Evolutionary conservation across 1,284 basidiomycete genomes (phyloP), one percentile per base, ranked within the genome.

Genomic region (Cryptococcus maquisensis): DNA sequence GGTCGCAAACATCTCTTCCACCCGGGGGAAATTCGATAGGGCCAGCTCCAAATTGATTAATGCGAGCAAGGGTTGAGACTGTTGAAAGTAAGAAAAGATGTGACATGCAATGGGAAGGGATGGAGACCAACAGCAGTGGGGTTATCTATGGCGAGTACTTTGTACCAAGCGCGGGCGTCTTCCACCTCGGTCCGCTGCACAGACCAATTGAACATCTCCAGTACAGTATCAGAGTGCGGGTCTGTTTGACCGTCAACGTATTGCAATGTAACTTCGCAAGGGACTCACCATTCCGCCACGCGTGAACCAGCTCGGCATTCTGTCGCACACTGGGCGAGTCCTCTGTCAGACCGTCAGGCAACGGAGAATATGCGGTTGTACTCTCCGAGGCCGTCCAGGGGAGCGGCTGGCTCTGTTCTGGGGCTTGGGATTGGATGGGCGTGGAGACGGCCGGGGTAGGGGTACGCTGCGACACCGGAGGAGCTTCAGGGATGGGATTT

Each of bases 141-240:
- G 49, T 71, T 72, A 10, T 70, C 64, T 8, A 62, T 59, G 3
- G 69, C 60, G 18, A 77, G 60, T 2, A 55, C 64, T 8, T 64
- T 57, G 53, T 73, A 75, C 75, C 75, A 77, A 0, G 65, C 68
- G 49, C 76, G 56, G 0, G 73, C 76, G 53, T 76, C 74, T 13
- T 38, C 53, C 10, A 75, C 64, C 51, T 77, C 77, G 15, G 68
- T 67, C 45, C 74, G 74, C 26, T 68, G 61, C n/a, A 76, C 64
- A 2, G 69, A 67, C 62, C 70, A 73, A 53, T 77, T 73, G 64
- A 79, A 77, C 16, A 78, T 68, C n/a, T 75, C 72, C 10, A 77
- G 62, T 0, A 67, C 5, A 6, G 64, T 44, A 18, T 60, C 38
- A 3, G 65, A 28, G 18, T 70, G 62, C 4, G 67, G 66, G 40